Base-by-base conservation (phyloP, 2,329 filamentous ascomycete genomes). In the Madurella fahalii region DNA sequence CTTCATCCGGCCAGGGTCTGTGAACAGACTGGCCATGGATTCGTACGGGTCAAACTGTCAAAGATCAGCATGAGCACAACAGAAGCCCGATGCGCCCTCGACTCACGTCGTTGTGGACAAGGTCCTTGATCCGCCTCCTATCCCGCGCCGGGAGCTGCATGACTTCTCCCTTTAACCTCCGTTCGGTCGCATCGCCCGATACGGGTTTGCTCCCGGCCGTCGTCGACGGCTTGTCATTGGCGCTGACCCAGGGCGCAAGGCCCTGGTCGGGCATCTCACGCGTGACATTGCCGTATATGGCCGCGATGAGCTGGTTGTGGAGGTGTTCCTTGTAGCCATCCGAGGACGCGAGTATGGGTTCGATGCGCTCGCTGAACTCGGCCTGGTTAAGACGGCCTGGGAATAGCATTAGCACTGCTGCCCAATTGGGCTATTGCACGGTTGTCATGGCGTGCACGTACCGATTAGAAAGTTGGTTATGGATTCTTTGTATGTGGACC, bases 91-190 rank as follows among this genome's bases (percentile, higher is more conserved):
- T 39, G 20, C 55, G 41, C 39, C 42, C 30, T 20, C n/a, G 17
- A 70, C 80, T 58, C 62, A 86, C 83, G 61, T 86, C 82, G 62
- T 85, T 85, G 20, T 79, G 77, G 18, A 71, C 72, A 34, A 87
- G 69, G 59, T 87, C 84, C 63, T 88, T 87, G 64, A 88, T 81
- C 54, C 84, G 78, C 69, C 84, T 75, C 59, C 85, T 76, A 65
- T 88, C 84, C 61, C 83, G 76, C 54, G 76, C 82, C n/a, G 82
- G 84, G 43, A 88, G 74, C 64, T 85, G 82, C 85, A 87, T 87
- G 57, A 88, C 82, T 65, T 87, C 83, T 61, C 79, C 82, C 72
- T 87, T 87, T 47, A 87, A 68, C 61, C 78, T 78, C 63, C 83
- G 76, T 69, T 88, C 84, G 37, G 81, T 77, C 34, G 84, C 82